A percentile compares a stretch with the other conserved stretches of the same genome.
These are phyloP conservation scores for Aureobasidium lini DNA, from an alignment of 2,329 filamentous ascomycete genomes.

Conservation along the genomic window DNA sequence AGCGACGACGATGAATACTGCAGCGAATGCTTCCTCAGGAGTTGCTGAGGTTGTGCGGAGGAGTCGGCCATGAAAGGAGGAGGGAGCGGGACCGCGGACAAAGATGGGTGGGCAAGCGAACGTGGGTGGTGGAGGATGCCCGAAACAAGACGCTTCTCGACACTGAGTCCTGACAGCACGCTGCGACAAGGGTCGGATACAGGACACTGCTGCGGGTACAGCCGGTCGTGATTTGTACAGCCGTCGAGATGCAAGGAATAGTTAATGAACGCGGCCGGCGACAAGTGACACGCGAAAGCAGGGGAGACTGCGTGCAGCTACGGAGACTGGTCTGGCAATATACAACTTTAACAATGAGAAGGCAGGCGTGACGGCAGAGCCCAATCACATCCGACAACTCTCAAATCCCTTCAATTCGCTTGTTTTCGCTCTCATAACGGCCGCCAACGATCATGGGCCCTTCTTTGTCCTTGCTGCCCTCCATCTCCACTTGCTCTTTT, in stretches of 20 bases:
- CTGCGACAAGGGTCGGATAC: background rate
- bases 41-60: constrained; percentile 4
- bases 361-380: background rate
- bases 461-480: constrained; percentile 7
- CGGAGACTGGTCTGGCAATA: background rate
- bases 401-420: background rate
- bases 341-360: background rate
- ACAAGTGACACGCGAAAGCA: constrained; percentile 10
- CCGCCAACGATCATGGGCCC: background rate
- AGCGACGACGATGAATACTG: background rate
- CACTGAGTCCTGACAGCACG: background rate
- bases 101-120: background rate
- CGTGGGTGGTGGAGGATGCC: background rate
- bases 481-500: background rate
- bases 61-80: constrained; percentile 9
- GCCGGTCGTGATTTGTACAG: constrained; percentile 10
- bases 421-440: constrained; percentile 6
- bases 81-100: background rate
- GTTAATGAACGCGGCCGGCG: constrained; percentile 1
- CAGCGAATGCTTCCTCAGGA: constrained; percentile 12
- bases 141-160: background rate
- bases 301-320: constrained; percentile 8
- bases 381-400: background rate
- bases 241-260: constrained; percentile 7
- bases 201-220: background rate